These are phyloP conservation scores for Oryza australiensis DNA, from an alignment of 176 grass and related monocot genomes.

Conservation along the genomic window DNA sequence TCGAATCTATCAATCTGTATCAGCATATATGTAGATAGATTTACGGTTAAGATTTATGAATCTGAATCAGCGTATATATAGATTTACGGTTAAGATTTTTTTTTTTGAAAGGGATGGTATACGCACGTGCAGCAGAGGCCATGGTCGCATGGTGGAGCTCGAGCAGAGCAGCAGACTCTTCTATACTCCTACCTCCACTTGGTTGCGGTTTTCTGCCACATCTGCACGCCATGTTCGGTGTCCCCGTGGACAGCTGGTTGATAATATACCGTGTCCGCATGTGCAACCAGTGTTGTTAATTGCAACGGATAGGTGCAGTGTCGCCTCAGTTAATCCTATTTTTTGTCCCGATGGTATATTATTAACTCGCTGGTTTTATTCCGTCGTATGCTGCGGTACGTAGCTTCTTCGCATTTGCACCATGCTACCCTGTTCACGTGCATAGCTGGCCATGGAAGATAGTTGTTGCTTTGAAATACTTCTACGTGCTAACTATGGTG, in stretches of 20 bases:
- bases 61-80: too few relatives aligned
- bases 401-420: neutral
- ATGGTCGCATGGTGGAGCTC: too few relatives aligned
- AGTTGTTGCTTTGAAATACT: neutral
- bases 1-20: too few relatives aligned
- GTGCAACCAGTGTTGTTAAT: conserved; percentile 4
- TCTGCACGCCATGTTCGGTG: neutral
- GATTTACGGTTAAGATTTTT: too few relatives aligned
- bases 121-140: too few relatives aligned
- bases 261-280: neutral
- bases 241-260: neutral
- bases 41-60: too few relatives aligned
- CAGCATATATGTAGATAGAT: too few relatives aligned
- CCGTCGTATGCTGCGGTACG: neutral
- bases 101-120: too few relatives aligned
- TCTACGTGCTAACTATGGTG: too few relatives aligned
- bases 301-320: neutral
- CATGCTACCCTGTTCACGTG: neutral
- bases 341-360: neutral
- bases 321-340: neutral
- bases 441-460: neutral
- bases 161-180: too few relatives aligned
- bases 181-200: too few relatives aligned
- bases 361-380: neutral
- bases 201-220: neutral